Evolutionary conservation across 345 rosid species (phyloP), one percentile per base, ranked within the genome.

Genomic region (Populus davidiana): DNA sequence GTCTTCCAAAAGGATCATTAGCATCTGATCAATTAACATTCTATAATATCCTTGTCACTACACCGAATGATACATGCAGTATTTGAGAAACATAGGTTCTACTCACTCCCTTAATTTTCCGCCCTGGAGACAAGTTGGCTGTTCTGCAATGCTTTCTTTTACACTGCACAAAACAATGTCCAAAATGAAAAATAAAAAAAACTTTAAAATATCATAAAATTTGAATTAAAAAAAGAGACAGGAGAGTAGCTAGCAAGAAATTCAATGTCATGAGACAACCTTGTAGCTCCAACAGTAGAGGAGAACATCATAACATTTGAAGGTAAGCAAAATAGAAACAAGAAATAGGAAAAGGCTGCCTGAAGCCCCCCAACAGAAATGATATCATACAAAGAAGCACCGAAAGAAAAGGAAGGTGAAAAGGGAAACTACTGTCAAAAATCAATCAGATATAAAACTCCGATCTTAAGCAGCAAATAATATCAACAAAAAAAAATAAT

Each of bases 91-190:
- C 20, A 73, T 21, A 66, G 3, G 74, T 47, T 78, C 74, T 73
- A 90, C 97, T 91, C 77, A 94, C 98, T 92, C 98, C 83, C 98
- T 91, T 83, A 94, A 81, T 85, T 88, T 94, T 84, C 98, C 98
- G 70, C 97, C 93, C 56, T 74, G 86, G 43, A 94, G 90, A 82
- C 81, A 80, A 69, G 72, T 65, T 79, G 98, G 98, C 85, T 94
- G 98, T 81, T 94, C 98, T 39, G 86, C 85, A 78, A 94, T 89
- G 78, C 79, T 89, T 86, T 94, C 98, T 85, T 92, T 94, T 69
- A 94, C 80, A 82, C 98, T 94, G 96, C 88, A 84, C 54, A 79
- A 81, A 80, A 72, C 52, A 44, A 67, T 9, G 38, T 52, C 68
- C 75, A n/a, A 36, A 21, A 69, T 41, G 27, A 27, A 47, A 20